These are phyloP conservation scores for Phycomyces nitens DNA, from an alignment of 192 early-diverging fungal species.

Conservation along the genomic window DNA sequence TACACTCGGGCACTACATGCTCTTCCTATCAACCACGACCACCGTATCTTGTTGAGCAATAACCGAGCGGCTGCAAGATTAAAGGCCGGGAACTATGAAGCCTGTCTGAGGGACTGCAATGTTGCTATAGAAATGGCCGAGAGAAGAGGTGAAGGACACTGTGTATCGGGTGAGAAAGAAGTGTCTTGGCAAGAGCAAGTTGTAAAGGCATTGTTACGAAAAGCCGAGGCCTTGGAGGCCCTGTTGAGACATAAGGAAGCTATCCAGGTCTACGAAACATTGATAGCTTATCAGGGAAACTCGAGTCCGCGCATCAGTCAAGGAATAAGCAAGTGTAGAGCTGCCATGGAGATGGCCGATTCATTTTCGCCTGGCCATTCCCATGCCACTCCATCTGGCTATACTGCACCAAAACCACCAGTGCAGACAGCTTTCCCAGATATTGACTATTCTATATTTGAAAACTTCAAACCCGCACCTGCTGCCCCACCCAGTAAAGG, in stretches of 20 bases:
- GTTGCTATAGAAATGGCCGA: conserved; percentile 32
- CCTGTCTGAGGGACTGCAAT: conserved; percentile 68
- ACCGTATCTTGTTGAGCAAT: conserved; percentile 68
- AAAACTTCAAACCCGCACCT: conserved; percentile 5
- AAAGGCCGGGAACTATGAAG: conserved; percentile 83
- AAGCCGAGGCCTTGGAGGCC: conserved; percentile 77
- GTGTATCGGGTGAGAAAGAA: conserved; percentile 4
- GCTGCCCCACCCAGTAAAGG: conserved; percentile 23
- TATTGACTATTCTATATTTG: conserved; percentile 27
- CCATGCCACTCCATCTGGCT: background rate
- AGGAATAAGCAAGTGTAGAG: conserved; percentile 43
- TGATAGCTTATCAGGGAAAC: conserved; percentile 32
- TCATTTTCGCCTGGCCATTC: background rate
- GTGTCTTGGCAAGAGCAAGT: conserved; percentile 51
- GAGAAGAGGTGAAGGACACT: conserved; percentile 18
- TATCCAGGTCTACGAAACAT: conserved; percentile 51
- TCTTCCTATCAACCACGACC: conserved; percentile 62
- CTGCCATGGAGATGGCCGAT: conserved; percentile 23
- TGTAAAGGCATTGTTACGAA: conserved; percentile 71
- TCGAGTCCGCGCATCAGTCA: conserved; percentile 33
- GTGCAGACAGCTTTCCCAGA: conserved; percentile 11
- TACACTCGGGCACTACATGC: conserved; percentile 66
- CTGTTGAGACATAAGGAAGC: conserved; percentile 78
- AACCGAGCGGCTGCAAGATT: conserved; percentile 83
- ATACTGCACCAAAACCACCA: conserved; percentile 1